A percentile compares a stretch with the other conserved stretches of the same genome.
Evolutionary conservation across 2,329 filamentous ascomycete species (phyloP).

Genomic region (Fusarium temperatum): DNA sequence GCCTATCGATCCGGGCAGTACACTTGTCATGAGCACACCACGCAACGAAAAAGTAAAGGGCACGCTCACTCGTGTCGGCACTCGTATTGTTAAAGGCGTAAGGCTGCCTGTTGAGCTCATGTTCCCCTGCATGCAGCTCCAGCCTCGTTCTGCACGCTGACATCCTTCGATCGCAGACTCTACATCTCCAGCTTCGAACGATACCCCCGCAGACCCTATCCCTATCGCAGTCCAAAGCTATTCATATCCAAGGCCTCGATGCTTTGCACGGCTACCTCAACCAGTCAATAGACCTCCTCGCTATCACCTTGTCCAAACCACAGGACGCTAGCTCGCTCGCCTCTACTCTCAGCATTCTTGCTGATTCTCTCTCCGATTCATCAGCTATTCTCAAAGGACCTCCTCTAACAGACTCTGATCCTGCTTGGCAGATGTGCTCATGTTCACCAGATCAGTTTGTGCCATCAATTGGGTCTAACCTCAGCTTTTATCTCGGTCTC

Average conservation of each 20-base stretch:
- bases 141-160: conserved; percentile 12
- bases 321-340: conserved; percentile 65
- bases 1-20: conserved; percentile 85
- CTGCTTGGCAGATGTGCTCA: conserved; percentile 56
- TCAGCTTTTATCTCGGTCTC: conserved; percentile 80
- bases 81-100: conserved; percentile 91
- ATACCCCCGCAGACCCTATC: conserved; percentile 62
- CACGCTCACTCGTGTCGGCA: conserved; percentile 87
- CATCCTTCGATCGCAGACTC: conserved; percentile 60
- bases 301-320: conserved; percentile 74
- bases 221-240: conserved; percentile 58
- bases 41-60: conserved; percentile 93
- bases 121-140: background rate
- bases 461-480: conserved; percentile 60
- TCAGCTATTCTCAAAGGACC: conserved; percentile 65
- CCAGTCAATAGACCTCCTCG: conserved; percentile 82
- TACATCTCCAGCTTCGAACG: conserved; percentile 80
- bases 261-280: conserved; percentile 80
- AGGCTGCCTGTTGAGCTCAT: conserved; percentile 45
- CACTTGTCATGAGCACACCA: conserved; percentile 86
- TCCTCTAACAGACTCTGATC: conserved; percentile 50
- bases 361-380: conserved; percentile 63
- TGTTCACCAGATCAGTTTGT: conserved; percentile 55
- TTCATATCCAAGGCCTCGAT: conserved; percentile 75
- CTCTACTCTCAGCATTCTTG: conserved; percentile 64